phyloP scores from a whole-genome alignment of 2,329 filamentous ascomycete species.

The Exophiala aquamarina region DNA sequence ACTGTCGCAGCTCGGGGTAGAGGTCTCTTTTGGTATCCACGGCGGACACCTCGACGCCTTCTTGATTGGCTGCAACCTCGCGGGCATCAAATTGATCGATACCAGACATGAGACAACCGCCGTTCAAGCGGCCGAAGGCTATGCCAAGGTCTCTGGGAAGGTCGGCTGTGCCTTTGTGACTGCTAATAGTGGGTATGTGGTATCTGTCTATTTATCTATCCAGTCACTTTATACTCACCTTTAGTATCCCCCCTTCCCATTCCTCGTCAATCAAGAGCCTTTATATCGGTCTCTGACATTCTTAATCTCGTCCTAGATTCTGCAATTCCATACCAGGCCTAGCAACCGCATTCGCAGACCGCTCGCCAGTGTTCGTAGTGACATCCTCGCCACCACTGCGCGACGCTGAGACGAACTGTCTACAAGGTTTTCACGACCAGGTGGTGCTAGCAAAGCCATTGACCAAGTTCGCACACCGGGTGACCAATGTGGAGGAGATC shows the following conservation, averaged over 20 bases:
- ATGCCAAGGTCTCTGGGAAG: constrained; percentile 45
- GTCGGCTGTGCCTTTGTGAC: constrained; percentile 50
- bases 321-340: constrained; percentile 48
- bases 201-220: not conserved
- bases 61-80: constrained; percentile 42
- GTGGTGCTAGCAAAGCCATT: constrained; percentile 44
- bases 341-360: constrained; percentile 47
- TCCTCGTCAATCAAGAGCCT: too few relatives aligned
- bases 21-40: constrained; percentile 49
- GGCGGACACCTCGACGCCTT: constrained; percentile 52
- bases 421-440: constrained; percentile 50
- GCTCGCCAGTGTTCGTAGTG: constrained; percentile 46
- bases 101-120: constrained; percentile 50
- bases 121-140: constrained; percentile 49
- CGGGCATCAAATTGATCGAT: constrained; percentile 45
- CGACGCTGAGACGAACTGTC: constrained; percentile 47
- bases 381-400: constrained; percentile 46
- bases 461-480: constrained; percentile 48
- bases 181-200: constrained; percentile 49
- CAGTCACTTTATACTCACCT: not conserved
- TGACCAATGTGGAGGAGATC: constrained; percentile 46
- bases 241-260: too few relatives aligned
- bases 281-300: not conserved
- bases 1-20: constrained; percentile 42
- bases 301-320: constrained; percentile 34